Percentiles rank a stretch among this genome's conserved stretches.
Evolutionary conservation across 129 eudicot genomes (phyloP).

Genomic region (Deinandra increscens): DNA sequence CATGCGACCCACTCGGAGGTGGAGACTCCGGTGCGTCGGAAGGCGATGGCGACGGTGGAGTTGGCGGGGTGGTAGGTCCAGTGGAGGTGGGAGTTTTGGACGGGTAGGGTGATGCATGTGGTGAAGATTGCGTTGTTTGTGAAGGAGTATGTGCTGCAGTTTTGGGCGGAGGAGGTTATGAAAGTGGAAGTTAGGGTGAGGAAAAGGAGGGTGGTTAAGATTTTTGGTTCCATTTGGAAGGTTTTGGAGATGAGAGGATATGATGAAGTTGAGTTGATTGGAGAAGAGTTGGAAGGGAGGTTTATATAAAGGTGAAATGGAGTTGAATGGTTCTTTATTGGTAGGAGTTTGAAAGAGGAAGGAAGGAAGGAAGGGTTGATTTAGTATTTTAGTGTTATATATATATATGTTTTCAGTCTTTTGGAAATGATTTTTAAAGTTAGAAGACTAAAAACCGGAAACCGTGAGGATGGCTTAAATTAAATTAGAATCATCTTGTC

Average conservation of each 20-base stretch:
- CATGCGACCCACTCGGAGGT: constrained; percentile 76
- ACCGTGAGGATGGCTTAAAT: no score
- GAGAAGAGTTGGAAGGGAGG: neutral
- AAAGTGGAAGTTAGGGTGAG: constrained; percentile 16
- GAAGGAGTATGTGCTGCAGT: constrained; percentile 41
- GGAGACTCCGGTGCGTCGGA: constrained; percentile 48
- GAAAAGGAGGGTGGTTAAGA: constrained; percentile 12
- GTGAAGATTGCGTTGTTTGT: constrained; percentile 32
- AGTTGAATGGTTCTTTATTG: constrained; percentile 33
- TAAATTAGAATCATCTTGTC: no score
- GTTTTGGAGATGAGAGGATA: neutral
- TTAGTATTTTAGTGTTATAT: neutral
- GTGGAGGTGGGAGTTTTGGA: constrained; percentile 52
- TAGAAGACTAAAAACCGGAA: no score
- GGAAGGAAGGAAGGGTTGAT: constrained; percentile 19
- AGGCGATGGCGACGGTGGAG: constrained; percentile 65
- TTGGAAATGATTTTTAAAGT: no score
- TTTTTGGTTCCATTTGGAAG: constrained; percentile 24
- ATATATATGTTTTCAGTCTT: no score
- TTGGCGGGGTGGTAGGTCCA: constrained; percentile 61
- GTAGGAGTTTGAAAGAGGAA: neutral
- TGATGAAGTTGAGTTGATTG: neutral
- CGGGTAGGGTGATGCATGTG: constrained; percentile 54
- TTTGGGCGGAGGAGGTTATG: constrained; percentile 43
- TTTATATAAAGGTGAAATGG: constrained; percentile 25